Percentiles rank a stretch among this genome's conserved stretches.
Conservation (phyloP, 768 basidiomycete genomes). For the Phaffia australis region DNA sequence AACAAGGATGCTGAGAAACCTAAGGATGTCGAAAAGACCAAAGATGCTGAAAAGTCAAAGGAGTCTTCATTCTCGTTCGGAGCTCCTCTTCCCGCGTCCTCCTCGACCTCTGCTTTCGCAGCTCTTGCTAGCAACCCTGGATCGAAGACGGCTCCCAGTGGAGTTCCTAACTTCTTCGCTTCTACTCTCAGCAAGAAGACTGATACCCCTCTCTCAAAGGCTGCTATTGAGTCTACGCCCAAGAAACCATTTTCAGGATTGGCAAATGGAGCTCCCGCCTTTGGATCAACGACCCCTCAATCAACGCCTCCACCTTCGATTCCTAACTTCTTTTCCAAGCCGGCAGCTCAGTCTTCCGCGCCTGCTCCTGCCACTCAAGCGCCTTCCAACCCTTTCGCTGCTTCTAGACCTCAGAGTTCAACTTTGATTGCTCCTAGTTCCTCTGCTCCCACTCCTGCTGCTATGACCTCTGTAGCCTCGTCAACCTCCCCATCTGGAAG, state of each 20-base stretch:
- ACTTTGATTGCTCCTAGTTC: too few relatives aligned
- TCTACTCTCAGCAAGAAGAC: conserved; percentile 5
- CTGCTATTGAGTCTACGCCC: background rate
- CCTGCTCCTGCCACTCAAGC: too few relatives aligned
- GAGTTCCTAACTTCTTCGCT: conserved; percentile 17
- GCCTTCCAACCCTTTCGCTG: too few relatives aligned
- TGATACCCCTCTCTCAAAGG: background rate
- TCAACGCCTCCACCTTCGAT: conserved; percentile 3
- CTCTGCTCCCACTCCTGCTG: too few relatives aligned
- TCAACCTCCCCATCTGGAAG: too few relatives aligned
- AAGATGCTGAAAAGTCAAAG: too few relatives aligned
- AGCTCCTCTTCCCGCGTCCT: background rate
- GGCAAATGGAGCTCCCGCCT: conserved; percentile 1
- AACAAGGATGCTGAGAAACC: background rate
- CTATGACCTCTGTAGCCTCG: too few relatives aligned
- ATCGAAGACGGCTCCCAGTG: background rate
- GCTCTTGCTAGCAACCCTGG: background rate
- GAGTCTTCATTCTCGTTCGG: background rate
- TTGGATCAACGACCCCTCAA: conserved; percentile 12
- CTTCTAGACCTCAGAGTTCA: too few relatives aligned
- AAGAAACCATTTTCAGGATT: conserved; percentile 8
- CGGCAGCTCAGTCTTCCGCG: background rate
- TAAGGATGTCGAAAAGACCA: background rate
- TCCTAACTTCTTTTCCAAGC: conserved; percentile 17
- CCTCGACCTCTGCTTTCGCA: background rate